Evolutionary conservation across 2,329 filamentous ascomycete species (phyloP), one percentile per base, ranked within the genome.

Genomic region (Paramyrothecium sp.): DNA sequence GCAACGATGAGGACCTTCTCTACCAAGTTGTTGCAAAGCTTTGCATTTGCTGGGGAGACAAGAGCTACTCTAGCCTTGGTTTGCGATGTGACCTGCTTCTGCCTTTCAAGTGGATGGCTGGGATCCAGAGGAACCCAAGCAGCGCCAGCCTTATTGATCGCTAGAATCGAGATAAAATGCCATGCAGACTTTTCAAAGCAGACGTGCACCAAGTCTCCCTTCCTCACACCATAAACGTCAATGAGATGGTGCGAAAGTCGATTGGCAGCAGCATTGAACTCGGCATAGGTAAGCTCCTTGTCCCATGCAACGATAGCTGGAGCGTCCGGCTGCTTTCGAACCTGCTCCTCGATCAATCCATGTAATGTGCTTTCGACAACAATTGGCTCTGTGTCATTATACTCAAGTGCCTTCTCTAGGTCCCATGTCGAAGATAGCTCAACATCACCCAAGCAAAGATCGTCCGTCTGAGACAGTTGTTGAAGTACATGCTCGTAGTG

Each of bases 51-150:
- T 3, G 23, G 26, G 7, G 53, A 53, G 3, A 46, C 30, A n/a
- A 55, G 22, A 12, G 41, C 41, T 21, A 55, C n/a, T 46, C 26
- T 53, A 3, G 53, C 53, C 13, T 54, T 33, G 1, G 63, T 56
- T 5, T 60, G 64, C 3, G 26, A 11, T 0, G 61, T 50, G 2
- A 66, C 38, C 19, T 60, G 58, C 3, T 38, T 51, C 33, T 65
- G 55, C 3, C 64, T 58, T 0, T 63, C 56, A 0, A 70, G 70
- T 0, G 78, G 76, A 50, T 75, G 61, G 10, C 69, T 67, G 12
- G 75, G 70, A 19, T 78, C 75, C 0, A 78, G 52, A 0, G 72
- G 69, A 10, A 64, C 62, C 55, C 67, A 71, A 0, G 67, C 65
- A 0, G 51, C 69, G 2, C 73, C 74, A 16, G 72, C 68, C 51